Base-by-base conservation (phyloP, 1,284 basidiomycete species). In the Leccinum subrobustum region DNA sequence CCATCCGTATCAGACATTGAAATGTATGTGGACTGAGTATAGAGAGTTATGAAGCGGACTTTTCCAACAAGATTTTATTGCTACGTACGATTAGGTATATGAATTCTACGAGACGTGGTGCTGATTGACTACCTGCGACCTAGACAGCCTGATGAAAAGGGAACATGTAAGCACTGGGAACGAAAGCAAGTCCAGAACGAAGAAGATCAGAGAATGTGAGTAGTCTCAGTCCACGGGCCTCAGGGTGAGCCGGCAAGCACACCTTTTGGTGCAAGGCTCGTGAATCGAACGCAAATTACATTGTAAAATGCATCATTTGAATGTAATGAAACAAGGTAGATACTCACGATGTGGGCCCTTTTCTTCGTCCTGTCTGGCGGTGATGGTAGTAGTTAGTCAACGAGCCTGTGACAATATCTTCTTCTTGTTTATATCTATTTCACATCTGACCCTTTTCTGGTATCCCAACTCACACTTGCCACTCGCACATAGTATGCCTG, bases 271-370 rank as follows among this genome's bases (percentile, higher is more conserved):
- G 69, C 81, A 78, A 78, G 79, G 77, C 69, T 71, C 75, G 75
- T 72, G 79, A 71, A 76, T 74, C 89, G 87, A 91, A 90, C 88
- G 89, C 89, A 91, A 91, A 91, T 91, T 91, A 91, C 89, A 77
- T 79, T 35, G 33, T 35, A 35, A 63, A 73, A 75, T 79, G 67
- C 87, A 90, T 88, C 87, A 82, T 77, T 56, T 64, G 35, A 42
- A 61, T 54, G 12, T 64, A 54, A 56, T 48, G 33, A 48, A 54
- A 37, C 11, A 29, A 51, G 16, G 20, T 9, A 0, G 16, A 29
- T 52, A 68, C 64, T 73, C 63, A 70, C 67, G 5, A 57, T 48
- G 47, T 44, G 37, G 14, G 1, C 7, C 42, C 0, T n/a, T n/a
- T 48, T 8, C 16, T 39, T 25, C 6, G 29, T n/a, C 20, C 31